Conservation (phyloP, 148 eudicot species). For the Vaccinium myrtillus region DNA sequence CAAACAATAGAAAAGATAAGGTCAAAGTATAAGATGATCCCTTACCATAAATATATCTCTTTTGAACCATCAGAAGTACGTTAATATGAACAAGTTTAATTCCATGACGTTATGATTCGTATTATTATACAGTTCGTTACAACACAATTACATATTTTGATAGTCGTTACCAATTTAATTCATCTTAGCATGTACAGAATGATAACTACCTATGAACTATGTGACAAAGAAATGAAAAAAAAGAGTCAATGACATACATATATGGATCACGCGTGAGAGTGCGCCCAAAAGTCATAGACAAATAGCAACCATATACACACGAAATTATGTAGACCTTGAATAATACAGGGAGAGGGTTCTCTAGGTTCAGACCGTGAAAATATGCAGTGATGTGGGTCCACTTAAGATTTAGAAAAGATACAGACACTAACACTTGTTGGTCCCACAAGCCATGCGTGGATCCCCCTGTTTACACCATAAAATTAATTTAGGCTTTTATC, state of each 20-base stretch:
- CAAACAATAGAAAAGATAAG: not conserved
- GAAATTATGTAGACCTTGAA: not conserved
- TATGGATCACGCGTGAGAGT: not conserved
- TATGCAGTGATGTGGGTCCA: not conserved
- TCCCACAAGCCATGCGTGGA: no score
- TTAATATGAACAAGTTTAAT: not conserved
- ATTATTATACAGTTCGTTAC: not conserved
- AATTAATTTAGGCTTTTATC: not conserved
- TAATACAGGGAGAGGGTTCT: not conserved
- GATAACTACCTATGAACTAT: no score
- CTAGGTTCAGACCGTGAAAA: not conserved
- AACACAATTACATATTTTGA: not conserved
- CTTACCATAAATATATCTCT: not conserved
- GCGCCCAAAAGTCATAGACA: not conserved
- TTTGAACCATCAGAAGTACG: not conserved
- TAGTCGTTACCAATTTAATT: not conserved
- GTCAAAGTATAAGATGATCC: not conserved
- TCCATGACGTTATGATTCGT: not conserved
- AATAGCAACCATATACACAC: not conserved
- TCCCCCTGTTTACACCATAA: not conserved
- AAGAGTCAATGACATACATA: no score
- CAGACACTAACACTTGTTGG: no score
- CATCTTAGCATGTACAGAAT: no score
- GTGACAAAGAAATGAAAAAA: no score
- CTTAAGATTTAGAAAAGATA: no score